phyloP scores from a whole-genome alignment of 2,329 filamentous ascomycete species.

The Elsinoe fawcettii region DNA sequence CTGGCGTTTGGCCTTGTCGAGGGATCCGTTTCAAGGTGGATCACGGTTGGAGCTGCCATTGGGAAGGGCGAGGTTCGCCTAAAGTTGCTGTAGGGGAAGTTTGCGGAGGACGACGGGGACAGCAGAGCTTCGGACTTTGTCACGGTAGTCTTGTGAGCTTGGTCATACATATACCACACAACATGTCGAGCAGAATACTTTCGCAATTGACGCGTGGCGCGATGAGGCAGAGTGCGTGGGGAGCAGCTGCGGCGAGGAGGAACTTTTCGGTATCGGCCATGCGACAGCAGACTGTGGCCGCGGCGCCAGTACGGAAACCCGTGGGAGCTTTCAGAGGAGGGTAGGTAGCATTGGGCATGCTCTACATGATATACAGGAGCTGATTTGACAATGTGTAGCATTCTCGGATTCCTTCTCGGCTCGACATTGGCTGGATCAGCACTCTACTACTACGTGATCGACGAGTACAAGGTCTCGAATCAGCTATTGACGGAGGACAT shows the following conservation, averaged over 20 bases:
- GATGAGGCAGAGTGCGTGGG: slow-evolving; percentile 34
- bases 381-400: slow-evolving; percentile 42
- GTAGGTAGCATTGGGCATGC: slow-evolving; percentile 41
- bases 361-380: not conserved
- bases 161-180: not conserved
- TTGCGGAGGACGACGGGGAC: not conserved
- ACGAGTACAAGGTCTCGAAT: slow-evolving; percentile 90
- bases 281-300: slow-evolving; percentile 19
- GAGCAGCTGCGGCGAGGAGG: slow-evolving; percentile 14
- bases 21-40: slow-evolving; percentile 7
- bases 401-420: slow-evolving; percentile 88
- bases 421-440: slow-evolving; percentile 68
- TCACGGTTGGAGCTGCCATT: not conserved
- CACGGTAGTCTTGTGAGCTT: not conserved
- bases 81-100: not conserved
- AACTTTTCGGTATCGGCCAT: not conserved
- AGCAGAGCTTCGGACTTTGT: not conserved
- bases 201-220: slow-evolving; percentile 24
- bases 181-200: slow-evolving; percentile 23
- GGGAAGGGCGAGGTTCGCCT: not conserved
- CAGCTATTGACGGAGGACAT: slow-evolving; percentile 92
- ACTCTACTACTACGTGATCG: slow-evolving; percentile 86
- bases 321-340: slow-evolving; percentile 65
- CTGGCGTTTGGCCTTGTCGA: not conserved
- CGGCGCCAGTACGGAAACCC: slow-evolving; percentile 53